phyloP scores from a whole-genome alignment of 164 flowering plant genomes.

The Litsea cubeba region DNA sequence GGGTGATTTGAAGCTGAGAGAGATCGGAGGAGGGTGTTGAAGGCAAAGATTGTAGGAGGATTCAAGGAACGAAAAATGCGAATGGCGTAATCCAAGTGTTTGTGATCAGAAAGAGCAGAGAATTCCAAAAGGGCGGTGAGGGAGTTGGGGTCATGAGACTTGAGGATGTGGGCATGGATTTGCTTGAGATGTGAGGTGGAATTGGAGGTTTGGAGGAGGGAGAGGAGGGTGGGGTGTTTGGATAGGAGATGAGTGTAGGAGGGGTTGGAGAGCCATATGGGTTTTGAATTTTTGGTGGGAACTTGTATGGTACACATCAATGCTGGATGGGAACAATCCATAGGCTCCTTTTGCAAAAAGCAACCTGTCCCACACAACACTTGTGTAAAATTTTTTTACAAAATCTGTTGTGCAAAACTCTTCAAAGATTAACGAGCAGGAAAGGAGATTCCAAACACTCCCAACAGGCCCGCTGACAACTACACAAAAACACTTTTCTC shows the following conservation, averaged over 20 bases:
- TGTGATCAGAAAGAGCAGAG: background rate
- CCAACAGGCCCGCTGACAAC: too few relatives aligned
- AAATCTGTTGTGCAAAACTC: too few relatives aligned
- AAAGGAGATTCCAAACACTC: too few relatives aligned
- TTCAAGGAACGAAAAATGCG: background rate
- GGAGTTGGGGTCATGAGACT: background rate
- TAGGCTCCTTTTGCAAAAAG: too few relatives aligned
- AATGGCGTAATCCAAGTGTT: background rate
- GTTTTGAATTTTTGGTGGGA: background rate
- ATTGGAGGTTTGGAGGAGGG: background rate
- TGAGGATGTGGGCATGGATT: background rate
- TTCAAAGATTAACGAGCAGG: too few relatives aligned
- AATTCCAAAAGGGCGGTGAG: background rate
- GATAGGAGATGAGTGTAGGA: background rate
- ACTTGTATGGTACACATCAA: too few relatives aligned
- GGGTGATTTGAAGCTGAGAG: conserved; percentile 6
- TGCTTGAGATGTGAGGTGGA: background rate
- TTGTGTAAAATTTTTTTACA: too few relatives aligned
- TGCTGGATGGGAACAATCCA: too few relatives aligned
- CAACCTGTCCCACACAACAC: too few relatives aligned
- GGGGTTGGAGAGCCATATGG: background rate
- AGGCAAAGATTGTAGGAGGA: conserved; percentile 2
- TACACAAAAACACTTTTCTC: too few relatives aligned
- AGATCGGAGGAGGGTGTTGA: conserved; percentile 18
- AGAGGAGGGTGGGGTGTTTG: background rate